phyloP scores from a whole-genome alignment of 257 asterid species.

The Misopates orontium region DNA sequence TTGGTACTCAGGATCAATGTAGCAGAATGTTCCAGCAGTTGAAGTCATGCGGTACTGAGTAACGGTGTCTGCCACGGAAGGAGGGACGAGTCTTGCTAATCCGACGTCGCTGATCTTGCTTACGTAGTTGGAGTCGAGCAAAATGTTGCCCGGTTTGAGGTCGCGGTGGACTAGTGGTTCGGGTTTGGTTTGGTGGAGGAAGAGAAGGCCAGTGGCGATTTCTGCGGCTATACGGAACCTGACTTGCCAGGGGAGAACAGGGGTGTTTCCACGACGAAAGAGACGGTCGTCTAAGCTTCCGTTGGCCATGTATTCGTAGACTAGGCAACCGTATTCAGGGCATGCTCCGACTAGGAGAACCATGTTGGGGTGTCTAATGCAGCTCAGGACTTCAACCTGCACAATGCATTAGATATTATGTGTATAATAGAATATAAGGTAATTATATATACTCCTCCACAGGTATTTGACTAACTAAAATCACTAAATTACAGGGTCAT shows the following conservation, averaged over 20 bases:
- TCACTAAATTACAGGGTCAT: too few species aligned
- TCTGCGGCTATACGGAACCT: slow-evolving; percentile 90
- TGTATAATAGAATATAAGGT: not conserved
- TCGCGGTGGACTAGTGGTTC: slow-evolving; percentile 87
- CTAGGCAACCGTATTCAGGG: slow-evolving; percentile 86
- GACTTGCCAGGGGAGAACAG: slow-evolving; percentile 77
- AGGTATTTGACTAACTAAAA: too few species aligned
- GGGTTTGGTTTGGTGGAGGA: slow-evolving; percentile 90
- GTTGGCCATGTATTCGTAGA: slow-evolving; percentile 83
- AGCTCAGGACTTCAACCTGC: slow-evolving; percentile 85
- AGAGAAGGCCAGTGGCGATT: slow-evolving; percentile 74
- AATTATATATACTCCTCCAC: too few species aligned
- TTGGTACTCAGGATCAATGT: slow-evolving; percentile 88
- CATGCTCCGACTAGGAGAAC: slow-evolving; percentile 95
- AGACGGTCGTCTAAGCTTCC: slow-evolving; percentile 89
- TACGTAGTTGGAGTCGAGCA: slow-evolving; percentile 84
- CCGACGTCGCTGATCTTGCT: slow-evolving; percentile 94
- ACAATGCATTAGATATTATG: not conserved
- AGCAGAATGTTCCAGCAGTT: slow-evolving; percentile 89
- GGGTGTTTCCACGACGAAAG: slow-evolving; percentile 60
- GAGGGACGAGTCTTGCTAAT: slow-evolving; percentile 87
- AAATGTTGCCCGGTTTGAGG: slow-evolving; percentile 76
- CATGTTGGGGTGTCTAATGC: slow-evolving; percentile 92
- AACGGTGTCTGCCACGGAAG: slow-evolving; percentile 76
- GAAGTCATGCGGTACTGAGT: slow-evolving; percentile 92